These are phyloP conservation scores for Lentinus brumalis DNA, from an alignment of 768 basidiomycete genomes.

Conservation along the genomic window DNA sequence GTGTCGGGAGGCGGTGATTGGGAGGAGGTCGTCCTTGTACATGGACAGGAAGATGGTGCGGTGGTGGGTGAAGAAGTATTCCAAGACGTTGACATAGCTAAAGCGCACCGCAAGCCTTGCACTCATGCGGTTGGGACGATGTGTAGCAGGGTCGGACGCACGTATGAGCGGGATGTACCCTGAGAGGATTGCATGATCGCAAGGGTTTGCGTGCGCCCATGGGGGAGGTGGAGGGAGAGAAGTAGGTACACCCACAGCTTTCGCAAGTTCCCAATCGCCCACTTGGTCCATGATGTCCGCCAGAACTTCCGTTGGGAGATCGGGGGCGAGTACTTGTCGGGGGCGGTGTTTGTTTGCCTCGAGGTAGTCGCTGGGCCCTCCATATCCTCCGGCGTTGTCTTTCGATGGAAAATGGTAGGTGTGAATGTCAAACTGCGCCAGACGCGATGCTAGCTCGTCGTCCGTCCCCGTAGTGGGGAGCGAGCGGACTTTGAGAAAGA, in stretches of 20 bases:
- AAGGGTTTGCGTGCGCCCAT: conserved; percentile 70
- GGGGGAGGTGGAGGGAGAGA: conserved; percentile 63
- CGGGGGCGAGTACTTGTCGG: conserved; percentile 43
- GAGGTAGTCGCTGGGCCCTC: background rate
- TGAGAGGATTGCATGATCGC: conserved; percentile 73
- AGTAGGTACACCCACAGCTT: conserved; percentile 75
- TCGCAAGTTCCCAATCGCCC: conserved; percentile 84
- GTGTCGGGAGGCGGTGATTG: conserved; percentile 75
- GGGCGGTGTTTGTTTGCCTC: conserved; percentile 28
- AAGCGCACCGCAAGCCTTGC: conserved; percentile 70
- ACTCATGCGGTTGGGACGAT: conserved; percentile 71
- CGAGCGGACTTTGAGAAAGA: conserved; percentile 74
- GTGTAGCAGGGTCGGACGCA: conserved; percentile 53
- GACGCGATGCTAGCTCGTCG: conserved; percentile 65
- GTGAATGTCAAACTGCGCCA: conserved; percentile 75
- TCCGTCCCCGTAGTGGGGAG: conserved; percentile 67
- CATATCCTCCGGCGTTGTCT: conserved; percentile 2
- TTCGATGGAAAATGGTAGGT: conserved; percentile 57
- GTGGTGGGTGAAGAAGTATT: conserved; percentile 69
- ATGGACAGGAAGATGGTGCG: conserved; percentile 63
- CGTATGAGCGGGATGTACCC: conserved; percentile 62
- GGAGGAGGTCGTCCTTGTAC: conserved; percentile 70
- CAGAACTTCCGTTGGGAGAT: conserved; percentile 76
- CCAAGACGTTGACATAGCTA: conserved; percentile 73
- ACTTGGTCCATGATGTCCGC: conserved; percentile 77